Evolutionary conservation across 208 protist genomes (phyloP).

Genomic region (Leishmania turanica): DNA sequence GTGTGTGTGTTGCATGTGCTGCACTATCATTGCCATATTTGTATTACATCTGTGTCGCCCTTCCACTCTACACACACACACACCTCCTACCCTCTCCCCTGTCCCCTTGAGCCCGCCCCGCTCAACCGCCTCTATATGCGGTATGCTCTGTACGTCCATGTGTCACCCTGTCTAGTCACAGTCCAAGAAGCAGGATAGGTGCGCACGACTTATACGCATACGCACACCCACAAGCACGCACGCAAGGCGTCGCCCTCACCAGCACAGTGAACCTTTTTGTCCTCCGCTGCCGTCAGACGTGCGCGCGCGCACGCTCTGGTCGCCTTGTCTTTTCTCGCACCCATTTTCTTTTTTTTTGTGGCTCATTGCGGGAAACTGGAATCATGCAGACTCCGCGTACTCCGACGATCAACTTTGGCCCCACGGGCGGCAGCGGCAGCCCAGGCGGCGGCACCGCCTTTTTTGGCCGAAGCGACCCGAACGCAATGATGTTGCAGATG

Average conservation of each 20-base stretch:
- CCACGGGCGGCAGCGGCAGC: slow-evolving; percentile 3
- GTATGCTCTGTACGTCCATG: background rate
- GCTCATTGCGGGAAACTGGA: background rate
- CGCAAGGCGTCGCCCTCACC: background rate
- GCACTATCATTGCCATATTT: background rate
- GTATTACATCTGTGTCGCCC: background rate
- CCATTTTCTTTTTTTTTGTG: slow-evolving; percentile 12
- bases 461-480: slow-evolving; percentile 19
- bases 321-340: slow-evolving; percentile 18
- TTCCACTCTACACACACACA: background rate
- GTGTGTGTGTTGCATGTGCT: background rate
- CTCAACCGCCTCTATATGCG: background rate
- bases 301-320: background rate
- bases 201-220: background rate
- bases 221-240: background rate
- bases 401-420: slow-evolving; percentile 31
- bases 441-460: slow-evolving; percentile 11
- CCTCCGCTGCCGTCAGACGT: background rate
- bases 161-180: background rate
- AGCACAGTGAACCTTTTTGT: background rate
- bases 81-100: background rate
- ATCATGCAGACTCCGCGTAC: slow-evolving; percentile 17
- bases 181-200: background rate
- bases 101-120: background rate
- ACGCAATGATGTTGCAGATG: slow-evolving; percentile 73